Evolutionary conservation across 345 rosid genomes (phyloP), one percentile per base, ranked within the genome.

Genomic region (Melaleuca alternifolia): DNA sequence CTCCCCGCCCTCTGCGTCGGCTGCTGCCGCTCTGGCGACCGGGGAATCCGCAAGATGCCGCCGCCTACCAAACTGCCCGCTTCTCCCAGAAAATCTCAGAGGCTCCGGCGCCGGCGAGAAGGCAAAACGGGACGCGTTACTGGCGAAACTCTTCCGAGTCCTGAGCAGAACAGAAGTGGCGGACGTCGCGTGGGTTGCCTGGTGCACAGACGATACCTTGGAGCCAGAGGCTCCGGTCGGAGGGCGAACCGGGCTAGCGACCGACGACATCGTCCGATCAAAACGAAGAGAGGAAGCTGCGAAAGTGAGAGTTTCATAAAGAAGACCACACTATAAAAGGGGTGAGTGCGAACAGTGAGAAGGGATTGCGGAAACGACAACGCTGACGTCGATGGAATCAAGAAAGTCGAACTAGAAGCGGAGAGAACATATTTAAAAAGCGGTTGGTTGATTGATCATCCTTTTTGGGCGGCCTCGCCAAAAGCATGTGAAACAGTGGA

Each of bases 1-100:
- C 85, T 88, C 89, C 85, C 84, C 84, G 65, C 90, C 94, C 6
- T 92, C 92, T 28, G 91, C 92, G 83, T 90, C 92, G 4, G 92
- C 91, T 50, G 92, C 91, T 12, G 93, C 93, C 3, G 93, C 93
- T 18, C 89, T 85, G 82, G 71, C 89, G 11, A 87, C 85, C 9
- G 87, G 86, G 82, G 53, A 61, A 48, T 88, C 91, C 81, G 86
- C 88, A 44, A 75, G 46, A 54, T 84, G 24, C 48, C 90, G 84
- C 82, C 88, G 87, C 65, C 88, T 84, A 54, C 88, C 83, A 54
- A 90, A 54, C 37, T 28, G 75, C 41, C 82, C 88, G 44, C 65
- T 84, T 88, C 90, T 83, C 24, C 89, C 89, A 18, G 87, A n/a
- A 48, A 91, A 53, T 41, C 84, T 85, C 85, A 85, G 86, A 23